Evolutionary conservation across 371 early-diverging fungal species (phyloP).

Genomic region (Rhizopus microsporus): DNA sequence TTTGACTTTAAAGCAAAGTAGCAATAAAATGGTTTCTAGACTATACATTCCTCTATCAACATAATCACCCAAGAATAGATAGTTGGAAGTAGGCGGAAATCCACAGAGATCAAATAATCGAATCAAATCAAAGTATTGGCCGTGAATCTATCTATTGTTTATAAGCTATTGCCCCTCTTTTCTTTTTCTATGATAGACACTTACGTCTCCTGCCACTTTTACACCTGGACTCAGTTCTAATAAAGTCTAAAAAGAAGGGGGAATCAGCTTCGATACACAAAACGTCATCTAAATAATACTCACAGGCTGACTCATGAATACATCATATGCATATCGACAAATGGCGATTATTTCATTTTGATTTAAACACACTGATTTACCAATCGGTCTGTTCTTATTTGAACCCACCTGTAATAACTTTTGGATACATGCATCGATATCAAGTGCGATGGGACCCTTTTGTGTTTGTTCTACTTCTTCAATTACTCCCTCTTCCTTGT

Average conservation of each 20-base stretch:
- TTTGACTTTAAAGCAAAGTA: conserved; percentile 96
- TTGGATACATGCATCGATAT: conserved; percentile 84
- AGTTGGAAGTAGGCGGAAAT: conserved; percentile 85
- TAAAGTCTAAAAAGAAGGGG: conserved; percentile 51
- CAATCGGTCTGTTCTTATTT: conserved; percentile 63
- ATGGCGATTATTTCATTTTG: conserved; percentile 85
- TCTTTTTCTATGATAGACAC: neutral
- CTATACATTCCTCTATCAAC: conserved; percentile 96
- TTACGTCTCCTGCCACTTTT: conserved; percentile 91
- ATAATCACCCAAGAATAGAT: conserved; percentile 96
- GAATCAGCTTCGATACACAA: neutral
- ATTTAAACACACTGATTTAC: conserved; percentile 70
- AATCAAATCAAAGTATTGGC: conserved; percentile 90
- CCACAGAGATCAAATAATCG: conserved; percentile 86
- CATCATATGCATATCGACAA: conserved; percentile 82
- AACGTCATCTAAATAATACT: neutral
- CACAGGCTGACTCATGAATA: conserved; percentile 89
- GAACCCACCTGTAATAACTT: conserved; percentile 73
- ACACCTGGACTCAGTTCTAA: conserved; percentile 93
- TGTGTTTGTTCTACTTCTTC: neutral
- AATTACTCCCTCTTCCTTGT: neutral
- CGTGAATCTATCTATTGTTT: conserved; percentile 62
- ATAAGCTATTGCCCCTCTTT: neutral
- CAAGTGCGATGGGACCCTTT: conserved; percentile 11
- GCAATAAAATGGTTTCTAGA: conserved; percentile 91